A percentile compares a stretch with the other conserved stretches of the same genome.
phyloP scores from a whole-genome alignment of 2,329 filamentous ascomycete genomes.

The Talaromyces sp. region DNA sequence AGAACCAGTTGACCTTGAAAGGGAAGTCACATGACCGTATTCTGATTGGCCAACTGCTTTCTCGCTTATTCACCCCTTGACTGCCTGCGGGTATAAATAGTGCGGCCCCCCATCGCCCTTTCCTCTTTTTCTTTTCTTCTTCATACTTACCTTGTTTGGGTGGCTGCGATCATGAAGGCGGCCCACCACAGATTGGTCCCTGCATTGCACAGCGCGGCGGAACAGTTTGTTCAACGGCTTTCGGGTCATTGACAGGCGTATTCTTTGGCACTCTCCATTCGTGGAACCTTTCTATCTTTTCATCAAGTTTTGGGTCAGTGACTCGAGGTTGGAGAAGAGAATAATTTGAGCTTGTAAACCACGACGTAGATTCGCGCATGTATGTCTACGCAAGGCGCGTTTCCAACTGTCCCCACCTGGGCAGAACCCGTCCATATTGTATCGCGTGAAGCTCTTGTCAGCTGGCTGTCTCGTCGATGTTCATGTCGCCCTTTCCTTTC shows the following conservation, averaged over 20 bases:
- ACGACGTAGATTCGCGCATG: too few species aligned
- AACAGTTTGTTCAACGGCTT: slow-evolving; percentile 53
- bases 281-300: slow-evolving; percentile 36
- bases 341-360: too few species aligned
- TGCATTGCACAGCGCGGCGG: slow-evolving; percentile 63
- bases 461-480: too few species aligned
- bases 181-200: slow-evolving; percentile 52
- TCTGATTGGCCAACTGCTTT: neutral
- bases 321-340: slow-evolving; percentile 40
- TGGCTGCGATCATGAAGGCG: slow-evolving; percentile 51
- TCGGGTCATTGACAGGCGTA: slow-evolving; percentile 45
- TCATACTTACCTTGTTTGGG: slow-evolving; percentile 58
- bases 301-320: slow-evolving; percentile 35
- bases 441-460: too few species aligned
- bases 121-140: slow-evolving; percentile 46
- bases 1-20: too few species aligned
- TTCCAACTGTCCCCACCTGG: too few species aligned
- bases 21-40: neutral
- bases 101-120: slow-evolving; percentile 3
- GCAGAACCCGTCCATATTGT: too few species aligned
- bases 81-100: slow-evolving; percentile 34
- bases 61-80: slow-evolving; percentile 9
- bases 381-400: too few species aligned
- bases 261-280: slow-evolving; percentile 42
- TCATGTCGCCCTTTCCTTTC: neutral